phyloP scores from a whole-genome alignment of 2,329 filamentous ascomycete species.

The Trichoderma koningiopsis region DNA sequence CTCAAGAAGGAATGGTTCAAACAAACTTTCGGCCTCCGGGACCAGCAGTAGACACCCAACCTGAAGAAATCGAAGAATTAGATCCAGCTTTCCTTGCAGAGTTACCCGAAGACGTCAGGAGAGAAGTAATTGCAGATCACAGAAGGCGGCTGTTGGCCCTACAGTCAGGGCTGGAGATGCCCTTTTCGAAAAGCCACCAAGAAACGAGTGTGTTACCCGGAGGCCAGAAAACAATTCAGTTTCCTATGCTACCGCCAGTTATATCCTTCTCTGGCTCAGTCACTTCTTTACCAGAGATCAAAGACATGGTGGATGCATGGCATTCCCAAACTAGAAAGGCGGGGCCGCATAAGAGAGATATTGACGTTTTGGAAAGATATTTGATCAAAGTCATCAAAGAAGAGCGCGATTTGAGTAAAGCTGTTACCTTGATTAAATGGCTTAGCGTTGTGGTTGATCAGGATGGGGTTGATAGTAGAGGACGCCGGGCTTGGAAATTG shows the following conservation, averaged over 20 bases:
- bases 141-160: conserved; percentile 57
- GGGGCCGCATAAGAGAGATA: conserved; percentile 78
- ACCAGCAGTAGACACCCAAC: conserved; percentile 34
- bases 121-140: conserved; percentile 77
- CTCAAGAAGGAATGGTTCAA: conserved; percentile 66
- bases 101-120: conserved; percentile 76
- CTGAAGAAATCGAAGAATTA: conserved; percentile 51
- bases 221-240: conserved; percentile 49
- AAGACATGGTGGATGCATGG: conserved; percentile 77
- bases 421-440: conserved; percentile 70
- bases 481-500: conserved; percentile 50
- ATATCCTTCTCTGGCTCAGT: conserved; percentile 49
- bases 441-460: conserved; percentile 58
- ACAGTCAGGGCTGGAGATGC: conserved; percentile 51
- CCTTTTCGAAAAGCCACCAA: conserved; percentile 32
- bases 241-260: conserved; percentile 50
- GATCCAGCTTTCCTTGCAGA: conserved; percentile 78
- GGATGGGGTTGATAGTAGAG: conserved; percentile 42
- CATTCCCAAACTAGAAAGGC: conserved; percentile 68
- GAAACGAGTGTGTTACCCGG: conserved; percentile 35
- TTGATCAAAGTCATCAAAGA: conserved; percentile 70
- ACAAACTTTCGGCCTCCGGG: conserved; percentile 66
- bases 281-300: conserved; percentile 60
- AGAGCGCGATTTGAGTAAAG: conserved; percentile 79
- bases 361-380: conserved; percentile 73